Base-by-base conservation (phyloP, 2,329 filamentous ascomycete species). In the Biscogniauxia marginata region DNA sequence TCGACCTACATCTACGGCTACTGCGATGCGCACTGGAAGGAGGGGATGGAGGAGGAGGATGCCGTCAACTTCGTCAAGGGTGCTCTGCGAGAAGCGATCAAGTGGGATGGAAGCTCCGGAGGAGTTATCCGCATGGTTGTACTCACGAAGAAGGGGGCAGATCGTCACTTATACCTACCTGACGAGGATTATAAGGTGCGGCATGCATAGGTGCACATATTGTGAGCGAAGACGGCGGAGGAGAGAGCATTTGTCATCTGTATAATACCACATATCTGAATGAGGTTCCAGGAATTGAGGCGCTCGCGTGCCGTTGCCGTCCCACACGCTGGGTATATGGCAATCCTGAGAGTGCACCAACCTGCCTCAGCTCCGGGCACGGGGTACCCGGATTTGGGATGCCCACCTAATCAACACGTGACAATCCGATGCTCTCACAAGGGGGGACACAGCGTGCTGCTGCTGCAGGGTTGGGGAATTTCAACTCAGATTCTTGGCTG, bases 1-100 rank as follows among this genome's bases (percentile, higher is more conserved):
- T 98, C 93, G 67, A 98, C 95, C 60, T 99, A 99, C 81, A 99
- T 99, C 76, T 99, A 98, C 81, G 95, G 95, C 67, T 98, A 96
- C 82, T 98, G 93, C 73, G 93, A 99, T 73, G 88, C 91, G 56
- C 86, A 99, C 81, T 99, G 95, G 95, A 86, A 82, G 74, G 95
- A 98, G 77, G 86, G 86, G 63, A 98, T 99, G 93, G 91, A 89
- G 52, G 91, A 98, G 80, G 82, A 85, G 54, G 93, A 96, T 60
- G 95, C 95, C 1, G 87, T 99, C 63, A 77, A 87, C 44, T 99
- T 99, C 70, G 95, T 99, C 73, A 97, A 96, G 79, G 89, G 87
- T 49, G 88, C 95, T 25, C 79, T 99, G 71, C 81, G 85, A 70
- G 93, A 99, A 81, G 95, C 95, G 16, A 98, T 99, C 83, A 96